Percentiles rank a stretch among this genome's conserved stretches.
Evolutionary conservation across 2,329 filamentous ascomycete species (phyloP).

Genomic region (Diplodia mutila): DNA sequence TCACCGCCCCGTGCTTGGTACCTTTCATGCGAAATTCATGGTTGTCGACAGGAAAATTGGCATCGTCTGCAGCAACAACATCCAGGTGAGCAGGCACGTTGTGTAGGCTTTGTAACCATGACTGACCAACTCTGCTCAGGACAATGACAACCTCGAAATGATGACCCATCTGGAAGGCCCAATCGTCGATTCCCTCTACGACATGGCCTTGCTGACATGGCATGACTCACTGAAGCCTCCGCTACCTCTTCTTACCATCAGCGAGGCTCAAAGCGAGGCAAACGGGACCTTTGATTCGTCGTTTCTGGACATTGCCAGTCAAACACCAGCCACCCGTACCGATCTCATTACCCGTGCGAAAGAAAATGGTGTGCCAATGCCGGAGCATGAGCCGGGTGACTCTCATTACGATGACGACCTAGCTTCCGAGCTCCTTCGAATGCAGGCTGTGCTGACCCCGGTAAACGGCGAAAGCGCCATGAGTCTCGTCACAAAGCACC

Average conservation of each 20-base stretch:
- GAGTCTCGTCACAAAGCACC: constrained; percentile 64
- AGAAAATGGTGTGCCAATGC: constrained; percentile 1
- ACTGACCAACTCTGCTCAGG: constrained; percentile 32
- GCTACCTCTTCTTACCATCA: constrained; percentile 59
- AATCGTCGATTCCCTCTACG: constrained; percentile 76
- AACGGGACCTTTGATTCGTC: constrained; percentile 35
- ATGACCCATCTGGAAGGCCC: constrained; percentile 75
- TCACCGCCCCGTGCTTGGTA: constrained; percentile 71
- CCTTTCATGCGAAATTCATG: constrained; percentile 79
- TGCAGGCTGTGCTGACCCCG: constrained; percentile 61
- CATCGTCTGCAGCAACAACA: constrained; percentile 77
- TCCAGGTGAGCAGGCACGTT: constrained; percentile 47
- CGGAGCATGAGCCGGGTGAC: constrained; percentile 60
- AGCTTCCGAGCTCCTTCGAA: constrained; percentile 62
- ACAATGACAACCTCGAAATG: constrained; percentile 83
- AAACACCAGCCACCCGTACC: neutral
- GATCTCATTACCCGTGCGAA: constrained; percentile 1
- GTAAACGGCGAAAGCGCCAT: constrained; percentile 57
- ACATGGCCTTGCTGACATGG: constrained; percentile 75
- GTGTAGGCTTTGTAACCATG: neutral
- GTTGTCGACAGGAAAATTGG: constrained; percentile 73
- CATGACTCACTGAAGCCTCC: constrained; percentile 63
- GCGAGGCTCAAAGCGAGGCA: constrained; percentile 45
- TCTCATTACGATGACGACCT: constrained; percentile 68
- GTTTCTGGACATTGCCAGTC: constrained; percentile 36